Conservation (phyloP, 179 eudicot genomes). For the Beta lomatogona region DNA sequence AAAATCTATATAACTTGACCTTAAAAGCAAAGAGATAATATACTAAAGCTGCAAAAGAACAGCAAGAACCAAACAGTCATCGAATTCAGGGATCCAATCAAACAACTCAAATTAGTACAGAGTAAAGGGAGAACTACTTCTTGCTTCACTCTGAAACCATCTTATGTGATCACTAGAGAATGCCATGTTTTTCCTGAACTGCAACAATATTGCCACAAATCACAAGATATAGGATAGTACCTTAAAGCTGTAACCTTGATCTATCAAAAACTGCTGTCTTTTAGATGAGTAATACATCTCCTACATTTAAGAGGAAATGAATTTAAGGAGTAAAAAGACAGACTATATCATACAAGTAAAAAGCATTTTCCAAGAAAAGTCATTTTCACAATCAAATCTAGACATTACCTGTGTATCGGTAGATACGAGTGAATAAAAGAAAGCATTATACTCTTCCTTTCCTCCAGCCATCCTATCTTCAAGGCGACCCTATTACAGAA, state of each 20-base stretch:
- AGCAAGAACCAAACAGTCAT: too few relatives aligned
- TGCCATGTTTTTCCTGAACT: not conserved
- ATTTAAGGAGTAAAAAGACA: not conserved
- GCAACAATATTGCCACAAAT: slow-evolving; percentile 1
- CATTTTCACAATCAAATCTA: not conserved
- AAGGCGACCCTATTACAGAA: slow-evolving; percentile 61
- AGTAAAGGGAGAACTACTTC: not conserved
- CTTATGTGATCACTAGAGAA: not conserved
- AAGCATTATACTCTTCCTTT: slow-evolving; percentile 96
- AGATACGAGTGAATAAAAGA: slow-evolving; percentile 96
- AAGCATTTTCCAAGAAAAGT: not conserved
- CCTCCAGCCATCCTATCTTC: slow-evolving; percentile 98
- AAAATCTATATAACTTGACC: too few relatives aligned
- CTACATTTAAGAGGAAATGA: slow-evolving; percentile 44
- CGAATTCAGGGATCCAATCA: not conserved
- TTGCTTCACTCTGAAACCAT: not conserved
- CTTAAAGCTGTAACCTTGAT: slow-evolving; percentile 99
- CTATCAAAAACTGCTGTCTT: slow-evolving; percentile 93
- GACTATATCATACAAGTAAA: not conserved
- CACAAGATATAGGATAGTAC: slow-evolving; percentile 35
- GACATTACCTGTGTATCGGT: slow-evolving; percentile 88
- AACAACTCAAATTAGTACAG: not conserved
- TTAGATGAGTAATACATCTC: slow-evolving; percentile 97
- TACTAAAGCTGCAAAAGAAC: not conserved
- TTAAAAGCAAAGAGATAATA: too few relatives aligned